These are phyloP conservation scores for Sarcodon sp. DNA, from an alignment of 768 basidiomycete species.

Conservation along the genomic window DNA sequence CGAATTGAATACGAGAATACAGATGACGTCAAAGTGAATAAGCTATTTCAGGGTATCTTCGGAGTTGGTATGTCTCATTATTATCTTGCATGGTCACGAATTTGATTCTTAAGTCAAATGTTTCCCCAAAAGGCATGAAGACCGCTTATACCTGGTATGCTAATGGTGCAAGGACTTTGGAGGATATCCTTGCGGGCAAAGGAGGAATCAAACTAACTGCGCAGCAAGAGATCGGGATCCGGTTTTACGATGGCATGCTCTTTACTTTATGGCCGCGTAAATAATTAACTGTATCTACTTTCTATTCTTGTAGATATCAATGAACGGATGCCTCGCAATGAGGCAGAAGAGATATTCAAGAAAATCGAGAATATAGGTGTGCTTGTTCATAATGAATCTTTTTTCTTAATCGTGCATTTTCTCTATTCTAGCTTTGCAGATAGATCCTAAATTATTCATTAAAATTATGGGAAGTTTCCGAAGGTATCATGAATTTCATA, in stretches of 20 bases:
- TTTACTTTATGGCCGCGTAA: neutral
- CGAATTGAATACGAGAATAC: constrained; percentile 59
- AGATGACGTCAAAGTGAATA: constrained; percentile 41
- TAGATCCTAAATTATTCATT: constrained; percentile 62
- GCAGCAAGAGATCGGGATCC: constrained; percentile 55
- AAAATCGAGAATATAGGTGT: constrained; percentile 60
- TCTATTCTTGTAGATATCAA: constrained; percentile 50
- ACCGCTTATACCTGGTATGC: constrained; percentile 66
- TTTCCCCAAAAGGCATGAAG: constrained; percentile 31
- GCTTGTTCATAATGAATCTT: constrained; percentile 2
- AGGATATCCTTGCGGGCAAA: constrained; percentile 52
- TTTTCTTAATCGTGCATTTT: neutral
- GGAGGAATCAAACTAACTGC: constrained; percentile 45
- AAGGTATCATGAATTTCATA: constrained; percentile 25
- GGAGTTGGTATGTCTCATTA: constrained; percentile 53
- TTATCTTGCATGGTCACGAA: neutral
- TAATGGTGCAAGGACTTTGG: constrained; percentile 65
- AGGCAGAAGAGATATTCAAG: constrained; percentile 64
- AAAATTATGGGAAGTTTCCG: constrained; percentile 92
- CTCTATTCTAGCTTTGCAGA: constrained; percentile 37
- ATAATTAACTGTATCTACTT: neutral
- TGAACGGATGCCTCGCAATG: constrained; percentile 70
- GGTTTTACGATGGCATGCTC: constrained; percentile 50
- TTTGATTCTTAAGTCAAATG: neutral
- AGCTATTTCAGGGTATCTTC: constrained; percentile 69